Base-by-base conservation (phyloP, 2,329 filamentous ascomycete genomes). In the Penicillium sp. region DNA sequence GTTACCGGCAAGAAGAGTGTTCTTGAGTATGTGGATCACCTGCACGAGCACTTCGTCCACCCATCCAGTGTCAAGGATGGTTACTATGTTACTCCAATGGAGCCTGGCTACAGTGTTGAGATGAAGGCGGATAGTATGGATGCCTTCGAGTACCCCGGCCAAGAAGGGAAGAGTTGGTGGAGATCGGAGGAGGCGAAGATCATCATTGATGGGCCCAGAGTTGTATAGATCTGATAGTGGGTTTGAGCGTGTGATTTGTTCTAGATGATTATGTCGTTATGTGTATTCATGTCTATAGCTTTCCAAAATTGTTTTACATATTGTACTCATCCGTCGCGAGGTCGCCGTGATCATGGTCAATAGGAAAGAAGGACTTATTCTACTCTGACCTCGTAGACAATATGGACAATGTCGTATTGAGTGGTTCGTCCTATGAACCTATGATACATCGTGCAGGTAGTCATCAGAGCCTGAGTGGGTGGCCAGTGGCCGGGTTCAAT, bases 51-150 rank as follows among this genome's bases (percentile, higher is more conserved):
- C 76, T 96, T 96, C 72, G 78, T 90, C 68, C 83, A 96, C 73
- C 91, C 91, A 1, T 83, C 85, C 2, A 82, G 87, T 53, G 90
- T 96, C 66, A 85, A 86, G 75, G 86, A 91, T 62, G 92, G 91
- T 4, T 94, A 91, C 74, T 95, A 95, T 76, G 88, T 89, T 62
- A 96, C 92, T 1, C 91, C 92, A 0, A 86, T 78, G 59, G 86
- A 91, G 70, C 81, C 91, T 0, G 91, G 91, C 0, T 96, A 96
- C 74, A 92, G 89, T 68, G 91, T 96, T 2, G 90, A 96, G 83
- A 96, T 96, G 91, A 93, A 90, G 83, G 76, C 85, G 3, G 89
- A 86, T 61, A 94, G 89, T 71, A 94, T 96, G 90, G 89, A 91
- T 60, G 75, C 74, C 63, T 96, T 81, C 70, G 81, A 82, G 46